Evolutionary conservation across 192 early-diverging fungal species (phyloP).

Genomic region (Umbelopsis vinacea): DNA sequence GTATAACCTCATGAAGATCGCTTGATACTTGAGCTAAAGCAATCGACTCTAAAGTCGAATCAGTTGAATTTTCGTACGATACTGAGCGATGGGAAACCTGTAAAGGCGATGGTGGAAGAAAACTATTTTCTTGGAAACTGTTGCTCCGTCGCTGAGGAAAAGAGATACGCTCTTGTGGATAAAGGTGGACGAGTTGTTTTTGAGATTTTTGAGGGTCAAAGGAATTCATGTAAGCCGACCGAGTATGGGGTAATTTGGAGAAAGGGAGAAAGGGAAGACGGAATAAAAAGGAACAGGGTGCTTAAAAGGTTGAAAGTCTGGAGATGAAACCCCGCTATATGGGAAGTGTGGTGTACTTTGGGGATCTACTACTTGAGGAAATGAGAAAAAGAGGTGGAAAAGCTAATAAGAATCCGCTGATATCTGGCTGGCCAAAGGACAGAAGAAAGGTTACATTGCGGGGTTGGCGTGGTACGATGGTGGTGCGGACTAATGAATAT

Average conservation of each 20-base stretch:
- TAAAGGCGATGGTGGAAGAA: constrained; percentile 13
- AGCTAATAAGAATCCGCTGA: constrained; percentile 2
- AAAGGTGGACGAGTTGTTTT: constrained; percentile 18
- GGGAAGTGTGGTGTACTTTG: not conserved
- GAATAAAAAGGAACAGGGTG: not conserved
- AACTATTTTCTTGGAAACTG: not conserved
- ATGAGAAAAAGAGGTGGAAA: not conserved
- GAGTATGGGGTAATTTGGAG: not conserved
- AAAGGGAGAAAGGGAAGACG: not conserved
- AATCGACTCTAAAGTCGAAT: not conserved
- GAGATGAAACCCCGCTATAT: constrained; percentile 1
- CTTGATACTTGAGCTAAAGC: constrained; percentile 21
- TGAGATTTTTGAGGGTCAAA: constrained; percentile 16
- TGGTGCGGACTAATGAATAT: constrained; percentile 9
- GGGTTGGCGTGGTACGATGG: constrained; percentile 19
- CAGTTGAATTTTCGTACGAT: not conserved
- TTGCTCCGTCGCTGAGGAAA: constrained; percentile 18
- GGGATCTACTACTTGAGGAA: not conserved
- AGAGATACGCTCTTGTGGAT: constrained; percentile 13
- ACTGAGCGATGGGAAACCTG: not conserved
- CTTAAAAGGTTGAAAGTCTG: constrained; percentile 7
- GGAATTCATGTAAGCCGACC: constrained; percentile 9
- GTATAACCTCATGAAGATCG: constrained; percentile 55
- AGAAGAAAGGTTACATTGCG: constrained; percentile 9
- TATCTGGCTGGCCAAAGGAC: not conserved